Conservation (phyloP, 441 rosid species). For the Pelargonium fulgidum region DNA sequence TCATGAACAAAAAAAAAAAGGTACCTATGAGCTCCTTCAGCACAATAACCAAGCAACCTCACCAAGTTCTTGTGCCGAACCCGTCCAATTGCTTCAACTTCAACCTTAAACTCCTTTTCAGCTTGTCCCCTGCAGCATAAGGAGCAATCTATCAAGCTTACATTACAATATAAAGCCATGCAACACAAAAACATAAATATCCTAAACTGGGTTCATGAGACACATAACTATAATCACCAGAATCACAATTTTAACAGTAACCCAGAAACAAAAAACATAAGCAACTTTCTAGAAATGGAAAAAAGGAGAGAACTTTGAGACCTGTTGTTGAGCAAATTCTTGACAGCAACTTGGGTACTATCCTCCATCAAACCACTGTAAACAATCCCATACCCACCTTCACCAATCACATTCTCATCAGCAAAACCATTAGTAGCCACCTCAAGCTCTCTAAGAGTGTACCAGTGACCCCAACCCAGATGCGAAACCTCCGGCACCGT, state of each 20-base stretch:
- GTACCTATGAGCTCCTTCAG: constrained; percentile 88
- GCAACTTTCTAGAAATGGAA: too few relatives aligned
- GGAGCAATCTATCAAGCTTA: background rate
- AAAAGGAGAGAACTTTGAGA: background rate
- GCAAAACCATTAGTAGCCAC: constrained; percentile 83
- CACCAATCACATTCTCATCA: constrained; percentile 78
- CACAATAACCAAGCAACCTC: constrained; percentile 87
- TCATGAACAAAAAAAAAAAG: background rate
- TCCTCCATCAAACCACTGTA: constrained; percentile 65
- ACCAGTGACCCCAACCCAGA: constrained; percentile 99
- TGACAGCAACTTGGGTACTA: constrained; percentile 75
- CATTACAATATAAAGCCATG: background rate
- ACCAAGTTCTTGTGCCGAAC: constrained; percentile 97
- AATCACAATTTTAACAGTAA: background rate
- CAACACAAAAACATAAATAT: background rate
- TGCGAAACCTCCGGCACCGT: constrained; percentile 76
- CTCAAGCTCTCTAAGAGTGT: constrained; percentile 88
- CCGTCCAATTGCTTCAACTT: constrained; percentile 94
- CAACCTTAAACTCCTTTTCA: constrained; percentile 85
- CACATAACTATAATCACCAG: background rate
- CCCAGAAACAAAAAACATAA: too few relatives aligned
- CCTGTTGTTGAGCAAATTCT: constrained; percentile 68
- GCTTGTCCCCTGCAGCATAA: constrained; percentile 71
- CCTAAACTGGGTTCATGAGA: background rate
- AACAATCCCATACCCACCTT: constrained; percentile 94